These are phyloP conservation scores for Thalassiosira livingstoniorum DNA, from an alignment of 352 stramenopile species.

Conservation along the genomic window DNA sequence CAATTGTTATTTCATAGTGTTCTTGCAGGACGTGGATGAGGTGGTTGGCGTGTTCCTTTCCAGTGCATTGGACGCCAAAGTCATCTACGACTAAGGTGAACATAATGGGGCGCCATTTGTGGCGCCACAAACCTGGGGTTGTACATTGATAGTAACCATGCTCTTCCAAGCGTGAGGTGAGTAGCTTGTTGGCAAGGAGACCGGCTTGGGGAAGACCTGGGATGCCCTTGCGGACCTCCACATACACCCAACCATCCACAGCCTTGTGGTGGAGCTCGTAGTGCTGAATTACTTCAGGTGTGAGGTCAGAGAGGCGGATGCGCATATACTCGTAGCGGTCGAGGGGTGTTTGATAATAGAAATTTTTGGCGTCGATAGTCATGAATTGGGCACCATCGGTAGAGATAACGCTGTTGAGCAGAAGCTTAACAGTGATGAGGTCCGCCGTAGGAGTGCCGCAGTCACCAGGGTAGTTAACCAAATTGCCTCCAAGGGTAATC, in stretches of 20 bases:
- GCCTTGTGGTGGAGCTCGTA: conserved; percentile 13
- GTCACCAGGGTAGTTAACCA: conserved; percentile 49
- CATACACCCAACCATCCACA: conserved; percentile 27
- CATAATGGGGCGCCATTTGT: conserved; percentile 21
- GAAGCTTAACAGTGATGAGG: conserved; percentile 45
- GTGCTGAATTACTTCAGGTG: conserved; percentile 31
- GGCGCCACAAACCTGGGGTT: conserved; percentile 55
- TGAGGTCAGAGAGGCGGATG: conserved; percentile 33
- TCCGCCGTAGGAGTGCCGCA: conserved; percentile 38
- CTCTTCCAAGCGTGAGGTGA: conserved; percentile 10
- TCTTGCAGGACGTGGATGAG: conserved; percentile 20
- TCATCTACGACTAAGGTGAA: conserved; percentile 53
- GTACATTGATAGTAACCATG: conserved; percentile 25
- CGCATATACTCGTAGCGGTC: conserved; percentile 39
- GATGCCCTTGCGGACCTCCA: conserved; percentile 38
- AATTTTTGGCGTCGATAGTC: conserved; percentile 47
- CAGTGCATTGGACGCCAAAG: conserved; percentile 23
- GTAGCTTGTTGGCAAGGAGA: conserved; percentile 30
- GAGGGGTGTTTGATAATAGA: conserved; percentile 45
- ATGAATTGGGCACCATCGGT: conserved; percentile 41
- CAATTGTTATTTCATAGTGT: background rate
- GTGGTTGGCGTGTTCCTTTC: conserved; percentile 31
- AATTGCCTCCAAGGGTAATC: conserved; percentile 60
- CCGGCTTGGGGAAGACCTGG: conserved; percentile 45
- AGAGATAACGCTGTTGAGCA: conserved; percentile 58